These are phyloP conservation scores for Aspergillus latus DNA, from an alignment of 2,329 filamentous ascomycete genomes.

Conservation along the genomic window DNA sequence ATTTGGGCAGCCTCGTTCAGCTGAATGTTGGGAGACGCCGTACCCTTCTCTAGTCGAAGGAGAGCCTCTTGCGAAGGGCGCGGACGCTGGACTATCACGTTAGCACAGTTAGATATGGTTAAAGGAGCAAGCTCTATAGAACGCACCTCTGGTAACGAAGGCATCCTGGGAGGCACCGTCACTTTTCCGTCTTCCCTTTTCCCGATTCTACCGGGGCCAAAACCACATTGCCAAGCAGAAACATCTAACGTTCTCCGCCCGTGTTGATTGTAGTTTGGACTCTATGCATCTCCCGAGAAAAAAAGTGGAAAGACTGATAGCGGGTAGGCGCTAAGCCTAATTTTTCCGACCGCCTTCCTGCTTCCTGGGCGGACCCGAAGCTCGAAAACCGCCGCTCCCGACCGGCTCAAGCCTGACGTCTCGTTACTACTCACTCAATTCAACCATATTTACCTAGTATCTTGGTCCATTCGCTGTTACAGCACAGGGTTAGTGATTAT, in stretches of 20 bases:
- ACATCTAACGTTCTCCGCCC: slow-evolving; percentile 4
- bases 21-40: slow-evolving; percentile 38
- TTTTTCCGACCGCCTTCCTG: slow-evolving; percentile 43
- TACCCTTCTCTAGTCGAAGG: slow-evolving; percentile 47
- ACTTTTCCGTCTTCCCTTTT: slow-evolving; percentile 6
- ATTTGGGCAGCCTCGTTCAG: slow-evolving; percentile 46
- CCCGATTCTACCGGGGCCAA: slow-evolving; percentile 2
- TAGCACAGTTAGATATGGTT: slow-evolving; percentile 4
- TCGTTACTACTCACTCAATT: slow-evolving; percentile 21
- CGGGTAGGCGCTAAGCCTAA: slow-evolving; percentile 25
- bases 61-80: slow-evolving; percentile 46
- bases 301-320: slow-evolving; percentile 21
- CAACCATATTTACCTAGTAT: slow-evolving; percentile 20
- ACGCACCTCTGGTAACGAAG: slow-evolving; percentile 39
- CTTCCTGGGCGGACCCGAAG: slow-evolving; percentile 22
- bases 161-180: slow-evolving; percentile 29
- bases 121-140: background rate
- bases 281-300: slow-evolving; percentile 10
- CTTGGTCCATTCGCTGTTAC: slow-evolving; percentile 17
- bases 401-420: slow-evolving; percentile 16
- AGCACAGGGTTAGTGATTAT: slow-evolving; percentile 19
- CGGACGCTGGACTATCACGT: slow-evolving; percentile 30
- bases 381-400: slow-evolving; percentile 24
- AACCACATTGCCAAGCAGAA: background rate
- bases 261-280: slow-evolving; percentile 6